These are phyloP conservation scores for Ochetophila trinervis DNA, from an alignment of 306 rosid species.

Conservation along the genomic window DNA sequence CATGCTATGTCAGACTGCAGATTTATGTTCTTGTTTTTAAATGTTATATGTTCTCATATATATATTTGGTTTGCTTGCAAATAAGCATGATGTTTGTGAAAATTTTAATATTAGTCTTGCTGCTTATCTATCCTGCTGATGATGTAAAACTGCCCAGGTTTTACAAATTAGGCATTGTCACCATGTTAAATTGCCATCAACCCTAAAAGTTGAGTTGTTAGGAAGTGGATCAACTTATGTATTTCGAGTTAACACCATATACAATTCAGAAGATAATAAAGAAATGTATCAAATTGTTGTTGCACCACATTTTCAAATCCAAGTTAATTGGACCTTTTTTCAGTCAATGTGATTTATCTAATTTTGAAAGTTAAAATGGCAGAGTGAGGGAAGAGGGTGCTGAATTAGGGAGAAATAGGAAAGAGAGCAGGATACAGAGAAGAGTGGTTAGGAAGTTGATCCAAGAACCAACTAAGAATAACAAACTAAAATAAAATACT, in stretches of 20 bases:
- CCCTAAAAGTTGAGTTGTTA: too few species aligned
- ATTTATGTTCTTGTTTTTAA: neutral
- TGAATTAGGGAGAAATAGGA: neutral
- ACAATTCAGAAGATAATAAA: neutral
- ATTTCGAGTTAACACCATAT: neutral
- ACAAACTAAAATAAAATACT: too few species aligned
- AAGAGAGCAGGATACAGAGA: neutral
- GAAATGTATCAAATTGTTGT: neutral
- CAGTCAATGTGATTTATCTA: too few species aligned
- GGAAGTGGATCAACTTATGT: neutral
- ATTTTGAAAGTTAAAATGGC: too few species aligned
- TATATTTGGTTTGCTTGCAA: neutral
- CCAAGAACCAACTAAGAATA: too few species aligned
- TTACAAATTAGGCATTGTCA: too few species aligned
- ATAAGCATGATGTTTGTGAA: neutral
- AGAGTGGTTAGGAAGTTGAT: too few species aligned
- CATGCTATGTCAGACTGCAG: slow-evolving; percentile 3
- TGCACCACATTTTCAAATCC: neutral
- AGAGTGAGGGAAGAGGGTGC: too few species aligned
- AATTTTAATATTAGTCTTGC: too few species aligned
- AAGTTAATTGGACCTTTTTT: neutral
- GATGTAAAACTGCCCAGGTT: too few species aligned
- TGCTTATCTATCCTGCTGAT: too few species aligned
- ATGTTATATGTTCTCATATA: neutral
- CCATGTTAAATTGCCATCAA: too few species aligned